A percentile compares a stretch with the other conserved stretches of the same genome.
phyloP scores from a whole-genome alignment of 306 rosid genomes.

The Biancaea sappan region DNA sequence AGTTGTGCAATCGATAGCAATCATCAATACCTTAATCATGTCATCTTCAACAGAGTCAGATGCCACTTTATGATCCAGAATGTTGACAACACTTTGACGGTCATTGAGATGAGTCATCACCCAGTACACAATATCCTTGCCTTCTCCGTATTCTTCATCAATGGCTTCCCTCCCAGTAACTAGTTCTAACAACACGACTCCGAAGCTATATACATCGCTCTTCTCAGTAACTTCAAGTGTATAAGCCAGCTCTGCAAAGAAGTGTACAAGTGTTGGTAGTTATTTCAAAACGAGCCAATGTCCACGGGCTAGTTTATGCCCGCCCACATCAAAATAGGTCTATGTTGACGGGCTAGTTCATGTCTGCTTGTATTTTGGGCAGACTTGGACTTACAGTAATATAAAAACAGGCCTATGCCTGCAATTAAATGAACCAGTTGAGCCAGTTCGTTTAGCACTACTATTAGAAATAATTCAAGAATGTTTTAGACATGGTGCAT shows the following conservation, averaged over 20 bases:
- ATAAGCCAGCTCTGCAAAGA: slow-evolving; percentile 79
- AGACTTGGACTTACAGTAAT: no score
- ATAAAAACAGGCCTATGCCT: no score
- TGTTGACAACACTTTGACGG: slow-evolving; percentile 53
- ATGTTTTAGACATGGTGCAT: neutral
- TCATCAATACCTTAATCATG: slow-evolving; percentile 81
- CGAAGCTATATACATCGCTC: slow-evolving; percentile 91
- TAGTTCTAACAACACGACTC: slow-evolving; percentile 84
- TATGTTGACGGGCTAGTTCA: no score
- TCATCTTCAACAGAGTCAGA: slow-evolving; percentile 42
- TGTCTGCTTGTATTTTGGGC: no score
- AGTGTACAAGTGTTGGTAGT: neutral
- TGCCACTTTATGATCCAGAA: slow-evolving; percentile 67
- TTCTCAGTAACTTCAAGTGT: slow-evolving; percentile 72
- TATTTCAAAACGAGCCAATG: no score
- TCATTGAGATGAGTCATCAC: slow-evolving; percentile 62
- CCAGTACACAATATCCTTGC: slow-evolving; percentile 90
- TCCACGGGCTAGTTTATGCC: no score
- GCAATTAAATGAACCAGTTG: no score
- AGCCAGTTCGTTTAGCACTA: no score
- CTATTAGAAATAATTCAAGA: no score
- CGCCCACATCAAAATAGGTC: no score
- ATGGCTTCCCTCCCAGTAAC: slow-evolving; percentile 77
- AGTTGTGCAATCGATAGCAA: slow-evolving; percentile 71
- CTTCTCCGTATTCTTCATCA: slow-evolving; percentile 88